Base-by-base conservation (phyloP, 1,139 yeast species). In the Debaryomyces fabryi region DNA sequence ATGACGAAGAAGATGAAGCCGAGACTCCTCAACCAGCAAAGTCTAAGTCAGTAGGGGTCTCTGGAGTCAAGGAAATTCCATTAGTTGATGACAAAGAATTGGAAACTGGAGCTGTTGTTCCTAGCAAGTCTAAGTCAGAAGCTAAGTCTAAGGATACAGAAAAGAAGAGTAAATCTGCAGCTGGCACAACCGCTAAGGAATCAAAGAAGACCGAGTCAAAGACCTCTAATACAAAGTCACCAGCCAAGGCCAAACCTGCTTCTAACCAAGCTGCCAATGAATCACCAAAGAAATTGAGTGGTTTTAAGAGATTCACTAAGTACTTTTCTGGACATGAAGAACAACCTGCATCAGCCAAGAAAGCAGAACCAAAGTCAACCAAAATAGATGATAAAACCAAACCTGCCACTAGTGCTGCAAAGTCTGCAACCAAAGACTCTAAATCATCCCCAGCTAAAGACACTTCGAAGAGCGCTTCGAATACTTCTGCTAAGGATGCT, bases 1-100 rank as follows among this genome's bases (percentile, higher is more conserved):
- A 63, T 20, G 64, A 60, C 44, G 68, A 63, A 46, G 60, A 58
- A 48, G 56, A 60, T 29, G 54, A 44, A 13, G 64, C 51, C 9
- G 53, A 65, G 57, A 38, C 13, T 4, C 27, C 34, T 9, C n/a
- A 40, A 18, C 47, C 56, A 10, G 6, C 20, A 18, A 34, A 34
- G 2, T 34, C 37, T 4, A 35, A 35, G 16, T 18, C 24, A 1
- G 48, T 63, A 21, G 63, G 68, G 47, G 64, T 58, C 32, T 63
- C 60, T 24, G 58, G 57, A 33, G 51, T 49, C 25, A 53, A 55
- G 44, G 57, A 52, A 37, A 58, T 55, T n/a, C 57, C 62, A 6
- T 52, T 55, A 35, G 50, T 43, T 27, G 49, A 27, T 16, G 44
- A 43, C 30, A 45, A 47, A 23, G 51, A 49, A 13, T 47, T 41